phyloP scores from a whole-genome alignment of 495 filamentous ascomycete genomes.

The Aspergillus asperescens region DNA sequence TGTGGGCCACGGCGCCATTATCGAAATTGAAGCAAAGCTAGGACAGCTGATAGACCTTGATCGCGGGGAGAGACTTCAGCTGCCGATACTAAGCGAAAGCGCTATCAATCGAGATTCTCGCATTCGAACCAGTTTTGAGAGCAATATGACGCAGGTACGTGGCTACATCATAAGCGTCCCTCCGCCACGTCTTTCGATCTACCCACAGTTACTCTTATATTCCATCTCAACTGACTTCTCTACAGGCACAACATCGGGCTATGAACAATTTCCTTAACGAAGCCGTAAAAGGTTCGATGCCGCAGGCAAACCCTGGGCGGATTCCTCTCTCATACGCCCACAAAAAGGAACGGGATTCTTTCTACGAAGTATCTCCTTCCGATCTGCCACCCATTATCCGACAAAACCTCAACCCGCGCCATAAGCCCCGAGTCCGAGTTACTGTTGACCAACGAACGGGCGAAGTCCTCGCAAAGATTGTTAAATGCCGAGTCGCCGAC shows the following conservation, averaged over 20 bases:
- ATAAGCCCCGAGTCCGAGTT: slow-evolving; percentile 66
- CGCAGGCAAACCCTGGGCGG: slow-evolving; percentile 41
- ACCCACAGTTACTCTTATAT: too few relatives aligned
- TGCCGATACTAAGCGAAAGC: slow-evolving; percentile 62
- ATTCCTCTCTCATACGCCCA: slow-evolving; percentile 74
- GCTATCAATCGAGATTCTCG: slow-evolving; percentile 52
- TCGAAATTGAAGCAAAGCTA: slow-evolving; percentile 90
- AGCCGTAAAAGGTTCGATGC: slow-evolving; percentile 47
- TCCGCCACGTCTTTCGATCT: neutral
- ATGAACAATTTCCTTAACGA: slow-evolving; percentile 79
- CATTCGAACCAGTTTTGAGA: slow-evolving; percentile 58
- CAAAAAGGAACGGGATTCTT: slow-evolving; percentile 72
- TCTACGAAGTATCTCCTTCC: slow-evolving; percentile 65
- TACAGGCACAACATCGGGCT: slow-evolving; percentile 65
- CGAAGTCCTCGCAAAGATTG: slow-evolving; percentile 70
- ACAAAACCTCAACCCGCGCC: slow-evolving; percentile 50
- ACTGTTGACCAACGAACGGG: slow-evolving; percentile 70
- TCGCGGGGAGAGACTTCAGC: slow-evolving; percentile 57
- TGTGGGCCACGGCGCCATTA: slow-evolving; percentile 56
- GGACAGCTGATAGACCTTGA: slow-evolving; percentile 70
- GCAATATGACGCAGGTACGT: slow-evolving; percentile 79
- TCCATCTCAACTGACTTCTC: neutral
- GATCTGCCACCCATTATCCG: slow-evolving; percentile 53
- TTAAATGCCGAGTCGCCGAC: slow-evolving; percentile 84
- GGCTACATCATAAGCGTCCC: neutral